Evolutionary conservation across 148 eudicot genomes (phyloP).

Genomic region (Cornus florida): DNA sequence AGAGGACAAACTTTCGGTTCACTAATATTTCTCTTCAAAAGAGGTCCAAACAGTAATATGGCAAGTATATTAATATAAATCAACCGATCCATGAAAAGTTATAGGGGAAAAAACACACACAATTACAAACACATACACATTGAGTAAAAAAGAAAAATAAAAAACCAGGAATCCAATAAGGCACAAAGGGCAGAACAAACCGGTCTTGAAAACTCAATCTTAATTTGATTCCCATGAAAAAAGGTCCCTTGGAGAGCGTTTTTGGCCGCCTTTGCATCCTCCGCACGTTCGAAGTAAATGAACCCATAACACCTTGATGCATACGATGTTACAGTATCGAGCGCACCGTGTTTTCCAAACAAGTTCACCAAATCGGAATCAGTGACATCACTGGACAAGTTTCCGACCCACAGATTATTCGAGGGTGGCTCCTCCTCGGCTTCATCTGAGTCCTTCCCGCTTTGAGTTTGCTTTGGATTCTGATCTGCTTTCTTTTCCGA

Average conservation of each 20-base stretch:
- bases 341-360: conserved; percentile 56
- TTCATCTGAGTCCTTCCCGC: conserved; percentile 13
- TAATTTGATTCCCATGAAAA: conserved; percentile 49
- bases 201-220: conserved; percentile 88
- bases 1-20: too few species aligned
- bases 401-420: conserved; percentile 85
- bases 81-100: not conserved
- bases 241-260: conserved; percentile 51
- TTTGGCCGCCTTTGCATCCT: conserved; percentile 58
- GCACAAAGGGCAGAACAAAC: conserved; percentile 50
- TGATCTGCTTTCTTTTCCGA: not conserved
- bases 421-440: conserved; percentile 27
- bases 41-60: not conserved
- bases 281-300: conserved; percentile 47
- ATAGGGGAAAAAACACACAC: not conserved
- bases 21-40: not conserved
- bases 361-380: conserved; percentile 56
- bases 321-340: conserved; percentile 58
- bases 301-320: conserved; percentile 69
- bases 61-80: not conserved
- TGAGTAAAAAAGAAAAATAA: not conserved
- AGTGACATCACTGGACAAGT: conserved; percentile 48
- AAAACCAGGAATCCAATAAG: conserved; percentile 5
- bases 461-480: not conserved
- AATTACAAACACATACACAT: too few species aligned